Base-by-base conservation (phyloP, 768 basidiomycete species). In the Mrakia hoshinonis region DNA sequence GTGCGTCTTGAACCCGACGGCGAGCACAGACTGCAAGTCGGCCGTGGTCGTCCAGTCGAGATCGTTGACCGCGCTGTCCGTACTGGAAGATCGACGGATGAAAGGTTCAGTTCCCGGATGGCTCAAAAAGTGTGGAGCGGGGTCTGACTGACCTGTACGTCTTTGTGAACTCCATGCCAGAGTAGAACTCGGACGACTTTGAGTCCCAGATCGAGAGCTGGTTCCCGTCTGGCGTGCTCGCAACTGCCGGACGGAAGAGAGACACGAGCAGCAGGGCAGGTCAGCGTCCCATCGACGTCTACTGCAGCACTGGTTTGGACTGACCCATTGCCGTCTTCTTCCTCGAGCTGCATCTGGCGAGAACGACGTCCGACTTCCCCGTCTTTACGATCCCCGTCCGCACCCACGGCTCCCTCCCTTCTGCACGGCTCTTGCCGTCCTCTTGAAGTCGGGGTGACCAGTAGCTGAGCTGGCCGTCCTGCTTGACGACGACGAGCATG, bases 121-220 rank as follows among this genome's bases (percentile, higher is more conserved):
- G 55, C 47, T 39, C 18, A 26, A 63, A 24, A 29, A 15, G 7
- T 15, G 43, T 15, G 34, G 61, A 34, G 22, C 34, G 22, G 70
- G 66, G 20, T 29, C 51, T 18, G 22, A 74, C 82, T 74, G 76
- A 91, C 90, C 81, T 83, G 73, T 85, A 87, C 18, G 85, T 69
- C 46, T 83, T 82, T 51, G 83, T 82, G 77, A 87, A 89, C 79
- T 96, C 94, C 61, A 94, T 81, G 2, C 94, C 94, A 5, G 89
- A 88, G 10, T 91, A 87, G 79, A 97, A 97, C 79, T 95, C 91
- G 22, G 90, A 93, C 79, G 90, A 90, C 65, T 89, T 89, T 0
- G 93, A 96, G 79, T 97, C 92, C 95, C 95, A 98, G 22, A 98
- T 92, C 0, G 92, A 92, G 58, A 97, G 79, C 77, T 94, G 91